Evolutionary conservation across 805 yeast genomes (phyloP), one percentile per base, ranked within the genome.

Genomic region (Jamesozyma hellenica): DNA sequence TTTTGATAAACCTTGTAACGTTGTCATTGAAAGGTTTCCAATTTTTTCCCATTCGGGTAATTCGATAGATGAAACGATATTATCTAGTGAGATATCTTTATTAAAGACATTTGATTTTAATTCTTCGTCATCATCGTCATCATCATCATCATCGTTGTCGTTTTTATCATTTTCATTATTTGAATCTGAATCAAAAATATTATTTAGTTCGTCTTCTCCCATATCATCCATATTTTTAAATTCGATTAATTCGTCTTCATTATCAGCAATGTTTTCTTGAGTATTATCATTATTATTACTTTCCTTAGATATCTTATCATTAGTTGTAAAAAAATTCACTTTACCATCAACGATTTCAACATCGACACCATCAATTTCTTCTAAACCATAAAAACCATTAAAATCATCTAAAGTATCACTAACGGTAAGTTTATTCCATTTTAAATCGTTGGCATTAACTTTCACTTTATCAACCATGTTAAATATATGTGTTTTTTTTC

Each of bases 301-400:
- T 17, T 33, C 41, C n/a, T 36, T 32, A 17, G 40, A 34, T 6
- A 35, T 28, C 11, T 40, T 48, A 52, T 17, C 49, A 37, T 48
- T 43, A 36, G 48, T 45, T 35, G 69, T 54, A 51, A 80, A 82
- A 23, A 46, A 51, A 39, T 73, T 72, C 0, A 81, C 77, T 37
- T 67, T 64, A 12, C 95, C 95, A 45, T 83, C 67, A 2, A 76
- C 74, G 40, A 78, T 69, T 43, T 82, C 76, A 6, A 90, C 88
- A 52, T 73, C 88, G 27, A 90, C 96, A 33, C 96, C 96, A 42
- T 86, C 96, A 37, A 92, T 71, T 57, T 90, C 97, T 58, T 90
- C 98, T 28, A 92, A 65, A 0, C 96, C 98, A 57, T 79, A 86
- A 51, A 88, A 81, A 0, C 96, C 96, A 48, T 83, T 88, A 54